Evolutionary conservation across 441 rosid genomes (phyloP).

Genomic region (Aleurites moluccanus): DNA sequence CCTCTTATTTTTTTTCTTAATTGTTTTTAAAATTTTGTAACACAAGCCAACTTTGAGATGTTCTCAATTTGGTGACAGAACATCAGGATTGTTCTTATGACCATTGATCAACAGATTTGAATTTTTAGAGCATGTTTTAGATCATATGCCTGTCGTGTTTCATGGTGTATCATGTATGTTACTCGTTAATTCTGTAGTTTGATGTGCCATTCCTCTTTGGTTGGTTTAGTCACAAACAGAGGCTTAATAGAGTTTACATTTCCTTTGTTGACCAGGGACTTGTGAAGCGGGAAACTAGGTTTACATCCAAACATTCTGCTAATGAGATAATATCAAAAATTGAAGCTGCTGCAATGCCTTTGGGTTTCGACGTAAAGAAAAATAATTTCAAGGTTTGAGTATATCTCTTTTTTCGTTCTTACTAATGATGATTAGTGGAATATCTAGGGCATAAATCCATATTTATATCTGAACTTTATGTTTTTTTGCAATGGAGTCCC

Average conservation of each 20-base stretch:
- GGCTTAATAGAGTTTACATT: constrained; percentile 22
- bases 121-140: constrained; percentile 3
- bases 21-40: not conserved
- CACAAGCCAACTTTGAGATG: not conserved
- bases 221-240: constrained; percentile 10
- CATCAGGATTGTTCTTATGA: not conserved
- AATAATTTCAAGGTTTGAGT: constrained; percentile 78
- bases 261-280: constrained; percentile 60
- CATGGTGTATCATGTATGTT: not conserved
- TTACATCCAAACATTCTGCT: constrained; percentile 85
- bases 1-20: not conserved
- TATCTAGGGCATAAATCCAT: not conserved
- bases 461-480: not conserved
- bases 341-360: constrained; percentile 80
- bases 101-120: not conserved
- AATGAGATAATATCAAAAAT: constrained; percentile 91
- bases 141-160: not conserved
- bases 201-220: not conserved
- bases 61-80: not conserved
- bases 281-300: constrained; percentile 91
- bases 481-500: not conserved
- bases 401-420: not conserved
- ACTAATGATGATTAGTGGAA: not conserved
- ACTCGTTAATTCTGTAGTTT: not conserved
- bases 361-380: constrained; percentile 96